Conservation (phyloP, 176 grass and related monocot genomes). For the Carex cristatella region DNA sequence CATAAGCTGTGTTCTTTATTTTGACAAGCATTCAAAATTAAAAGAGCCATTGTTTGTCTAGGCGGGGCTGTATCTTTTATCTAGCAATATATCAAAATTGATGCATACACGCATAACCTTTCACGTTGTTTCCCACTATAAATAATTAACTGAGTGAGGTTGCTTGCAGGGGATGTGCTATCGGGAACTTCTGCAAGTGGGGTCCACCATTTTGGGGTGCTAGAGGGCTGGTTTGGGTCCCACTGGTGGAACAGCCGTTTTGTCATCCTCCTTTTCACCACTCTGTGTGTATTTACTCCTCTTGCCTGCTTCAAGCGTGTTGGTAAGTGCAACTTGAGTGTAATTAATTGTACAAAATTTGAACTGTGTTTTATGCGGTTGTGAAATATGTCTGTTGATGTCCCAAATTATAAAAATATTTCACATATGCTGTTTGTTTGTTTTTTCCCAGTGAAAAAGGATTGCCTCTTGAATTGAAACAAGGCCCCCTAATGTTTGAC, state of each 20-base stretch:
- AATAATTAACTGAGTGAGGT: neutral
- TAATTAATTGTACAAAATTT: neutral
- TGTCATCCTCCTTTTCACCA: slow-evolving; percentile 58
- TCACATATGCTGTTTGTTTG: neutral
- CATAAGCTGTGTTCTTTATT: neutral
- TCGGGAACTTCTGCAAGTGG: slow-evolving; percentile 72
- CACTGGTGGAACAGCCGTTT: slow-evolving; percentile 94
- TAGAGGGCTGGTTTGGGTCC: slow-evolving; percentile 91
- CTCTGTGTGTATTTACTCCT: slow-evolving; percentile 59
- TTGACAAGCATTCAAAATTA: neutral
- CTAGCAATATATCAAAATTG: neutral
- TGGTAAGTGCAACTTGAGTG: slow-evolving; percentile 35
- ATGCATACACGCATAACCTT: neutral
- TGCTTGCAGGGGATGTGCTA: slow-evolving; percentile 66
- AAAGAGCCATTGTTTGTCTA: neutral
- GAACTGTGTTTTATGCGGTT: neutral
- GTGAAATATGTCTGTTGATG: neutral
- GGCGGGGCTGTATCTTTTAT: neutral
- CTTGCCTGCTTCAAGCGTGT: slow-evolving; percentile 78
- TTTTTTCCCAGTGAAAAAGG: neutral
- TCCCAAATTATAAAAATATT: neutral
- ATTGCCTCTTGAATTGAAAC: neutral
- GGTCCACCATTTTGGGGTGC: slow-evolving; percentile 67
- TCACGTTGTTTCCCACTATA: neutral
- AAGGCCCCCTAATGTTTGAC: neutral